Conservation (phyloP, 108 stramenopile genomes). For the Cylindrotheca fusiformis region DNA sequence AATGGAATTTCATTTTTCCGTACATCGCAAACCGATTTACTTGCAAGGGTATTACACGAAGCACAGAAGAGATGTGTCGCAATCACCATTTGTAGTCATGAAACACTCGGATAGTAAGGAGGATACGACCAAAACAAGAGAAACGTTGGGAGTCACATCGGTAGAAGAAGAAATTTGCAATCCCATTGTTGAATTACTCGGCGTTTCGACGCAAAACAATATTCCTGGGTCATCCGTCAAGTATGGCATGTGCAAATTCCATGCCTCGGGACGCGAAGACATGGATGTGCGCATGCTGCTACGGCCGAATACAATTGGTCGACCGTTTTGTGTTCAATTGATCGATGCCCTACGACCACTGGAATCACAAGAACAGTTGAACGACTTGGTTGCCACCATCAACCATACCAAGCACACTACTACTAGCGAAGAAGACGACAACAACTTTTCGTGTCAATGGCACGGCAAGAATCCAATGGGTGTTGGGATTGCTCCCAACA, state of each 20-base stretch:
- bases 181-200: conserved; percentile 38
- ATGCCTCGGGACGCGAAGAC: conserved; percentile 89
- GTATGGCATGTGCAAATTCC: conserved; percentile 81
- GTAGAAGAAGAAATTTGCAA: conserved; percentile 80
- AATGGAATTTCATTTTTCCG: conserved; percentile 39
- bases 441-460: conserved; percentile 8
- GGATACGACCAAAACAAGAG: conserved; percentile 1
- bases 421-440: neutral
- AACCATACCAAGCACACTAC: conserved; percentile 26
- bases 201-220: conserved; percentile 66
- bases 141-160: conserved; percentile 62
- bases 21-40: conserved; percentile 67
- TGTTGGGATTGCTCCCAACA: conserved; percentile 47
- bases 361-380: conserved; percentile 29
- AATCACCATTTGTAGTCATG: conserved; percentile 76
- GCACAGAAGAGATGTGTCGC: conserved; percentile 64
- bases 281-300: conserved; percentile 89
- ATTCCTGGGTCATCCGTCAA: conserved; percentile 13
- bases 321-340: conserved; percentile 82
- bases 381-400: conserved; percentile 35
- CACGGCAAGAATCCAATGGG: conserved; percentile 68
- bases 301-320: conserved; percentile 49
- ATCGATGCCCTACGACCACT: conserved; percentile 56
- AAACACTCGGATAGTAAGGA: conserved; percentile 5
- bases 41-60: conserved; percentile 75